Conservation (phyloP, 1,284 basidiomycete species). For the Inonotus hispidus region DNA sequence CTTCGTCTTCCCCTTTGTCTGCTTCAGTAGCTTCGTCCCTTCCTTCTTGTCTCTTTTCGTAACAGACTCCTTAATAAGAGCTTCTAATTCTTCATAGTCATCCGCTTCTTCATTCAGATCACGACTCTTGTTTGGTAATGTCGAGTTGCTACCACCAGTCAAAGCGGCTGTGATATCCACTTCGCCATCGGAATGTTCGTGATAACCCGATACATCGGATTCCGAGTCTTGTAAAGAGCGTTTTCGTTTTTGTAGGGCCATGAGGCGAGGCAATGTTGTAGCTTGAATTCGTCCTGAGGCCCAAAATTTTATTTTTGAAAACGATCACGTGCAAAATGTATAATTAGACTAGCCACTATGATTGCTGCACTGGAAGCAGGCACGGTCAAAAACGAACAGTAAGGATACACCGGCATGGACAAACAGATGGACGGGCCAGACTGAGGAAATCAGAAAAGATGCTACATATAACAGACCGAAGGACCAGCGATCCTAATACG, state of each 20-base stretch:
- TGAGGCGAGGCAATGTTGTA: neutral
- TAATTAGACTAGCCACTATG: no score
- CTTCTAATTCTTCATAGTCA: slow-evolving; percentile 53
- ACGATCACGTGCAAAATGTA: no score
- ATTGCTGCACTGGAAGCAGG: no score
- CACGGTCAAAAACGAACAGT: no score
- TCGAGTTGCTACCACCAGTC: slow-evolving; percentile 30
- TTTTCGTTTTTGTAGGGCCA: slow-evolving; percentile 18
- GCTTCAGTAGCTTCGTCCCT: slow-evolving; percentile 67
- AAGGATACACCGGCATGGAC: no score
- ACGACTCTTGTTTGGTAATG: slow-evolving; percentile 18
- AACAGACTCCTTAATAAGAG: slow-evolving; percentile 61
- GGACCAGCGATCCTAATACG: no score
- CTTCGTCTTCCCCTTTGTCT: slow-evolving; percentile 61
- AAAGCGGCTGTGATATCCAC: slow-evolving; percentile 45
- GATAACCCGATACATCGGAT: slow-evolving; percentile 5
- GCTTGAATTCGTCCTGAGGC: no score
- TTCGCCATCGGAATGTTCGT: slow-evolving; percentile 27
- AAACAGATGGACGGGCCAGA: no score
- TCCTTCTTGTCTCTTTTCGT: slow-evolving; percentile 60
- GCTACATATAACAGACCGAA: no score
- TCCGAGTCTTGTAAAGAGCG: slow-evolving; percentile 2
- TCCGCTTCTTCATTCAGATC: slow-evolving; percentile 22
- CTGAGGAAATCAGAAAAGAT: no score
- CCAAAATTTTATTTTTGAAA: no score